Evolutionary conservation across 2,329 filamentous ascomycete genomes (phyloP), one percentile per base, ranked within the genome.

Genomic region (Monilinia fructicola): DNA sequence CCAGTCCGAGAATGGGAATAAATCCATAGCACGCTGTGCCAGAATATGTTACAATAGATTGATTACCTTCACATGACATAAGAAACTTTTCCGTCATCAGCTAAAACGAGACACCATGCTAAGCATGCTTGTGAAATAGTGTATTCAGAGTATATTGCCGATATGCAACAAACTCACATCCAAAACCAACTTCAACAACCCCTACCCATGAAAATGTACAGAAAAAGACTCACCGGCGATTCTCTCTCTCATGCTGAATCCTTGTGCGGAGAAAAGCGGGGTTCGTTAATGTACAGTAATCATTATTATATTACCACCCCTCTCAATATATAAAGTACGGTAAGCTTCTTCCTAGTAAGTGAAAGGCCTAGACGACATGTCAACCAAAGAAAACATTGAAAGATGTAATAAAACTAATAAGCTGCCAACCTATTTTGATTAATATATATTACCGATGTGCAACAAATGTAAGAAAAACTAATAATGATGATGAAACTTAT

Each of bases 241-340:
- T 35, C 31, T n/a, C 23, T 5, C 21, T 35, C 56, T 21, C 35
- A 48, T 38, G 26, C 40, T 35, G 48, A 31, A 31, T 31, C 28
- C 56, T 59, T 60, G 42, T 60, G 56, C 16, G 28, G 56, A 48
- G 28, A 60, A 46, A 60, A 48, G 42, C 28, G 56, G 56, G 56
- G 56, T 48, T 31, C 12, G 10, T 48, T 42, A 60, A 60, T 60
- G 48, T 60, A 60, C 42, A 60, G 23, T 60, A 35, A 35, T 35
- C 6, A 35, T 35, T 35, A 7, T n/a, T n/a, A n/a, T n/a, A n/a
- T n/a, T 7, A 35, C 31, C 31, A 9, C 11, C 12, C 40, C 56
- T 42, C 28, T 60, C 56, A 48, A 60, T 60, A 48, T 59, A 59
- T 31, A 59, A 23, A 28, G 48, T 59, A 35, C 42, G 56, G 56